Base-by-base conservation (phyloP, 345 rosid species). In the Eucalyptus curtisii region DNA sequence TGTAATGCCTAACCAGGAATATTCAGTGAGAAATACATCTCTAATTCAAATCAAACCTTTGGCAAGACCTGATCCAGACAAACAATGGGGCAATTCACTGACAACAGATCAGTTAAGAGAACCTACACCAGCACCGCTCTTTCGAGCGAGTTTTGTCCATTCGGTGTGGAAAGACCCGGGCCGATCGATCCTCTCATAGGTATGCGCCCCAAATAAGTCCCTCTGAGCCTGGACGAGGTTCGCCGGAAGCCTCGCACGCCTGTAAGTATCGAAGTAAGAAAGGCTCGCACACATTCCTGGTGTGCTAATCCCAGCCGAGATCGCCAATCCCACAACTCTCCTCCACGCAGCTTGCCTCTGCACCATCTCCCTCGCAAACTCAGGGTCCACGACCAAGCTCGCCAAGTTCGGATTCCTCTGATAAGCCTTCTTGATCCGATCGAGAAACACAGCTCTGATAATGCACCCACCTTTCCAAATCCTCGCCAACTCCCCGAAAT, bases 391-490 rank as follows among this genome's bases (percentile, higher is more conserved):
- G 76, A 98, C 93, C 90, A 98, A 95, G 86, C 96, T 96, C 4
- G 99, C 95, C 91, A 98, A 92, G 89, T 94, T 94, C 4, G 98
- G 99, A 88, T 97, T 97, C 86, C 99, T 95, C 92, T 94, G 97
- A 87, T 97, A 98, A 86, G 99, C 99, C 93, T 93, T 91, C 97
- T 98, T 98, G 90, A 98, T 98, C 95, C 99, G 94, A 89, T 98
- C 99, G 94, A 98, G 93, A 90, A 97, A 97, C 88, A 97, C 98
- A 1, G 99, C 99, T 89, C 99, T 93, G 10, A 97, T 97, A 37
- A 97, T 97, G 76, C 99, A 97, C 13, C 99, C 99, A 8, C 99
- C 99, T 92, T 97, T 97, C 99, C 99, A 97, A 86, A 97, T 97
- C 96, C 99, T 88, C 3, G 98, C 99, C 87, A 97, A 40, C 86